phyloP scores from a whole-genome alignment of 805 yeast species.

The Candida sphagnicola region DNA sequence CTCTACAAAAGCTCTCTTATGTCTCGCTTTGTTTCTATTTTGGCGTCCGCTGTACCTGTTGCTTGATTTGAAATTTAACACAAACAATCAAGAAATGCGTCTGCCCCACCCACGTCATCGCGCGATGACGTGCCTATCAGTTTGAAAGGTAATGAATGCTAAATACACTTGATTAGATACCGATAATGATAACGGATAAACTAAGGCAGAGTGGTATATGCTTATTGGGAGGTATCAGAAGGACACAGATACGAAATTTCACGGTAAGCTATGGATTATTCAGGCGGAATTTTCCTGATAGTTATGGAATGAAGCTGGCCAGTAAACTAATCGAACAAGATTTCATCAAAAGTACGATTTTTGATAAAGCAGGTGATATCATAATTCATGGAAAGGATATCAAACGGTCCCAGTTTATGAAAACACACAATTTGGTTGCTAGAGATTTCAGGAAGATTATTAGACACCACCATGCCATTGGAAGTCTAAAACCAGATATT shows the following conservation, averaged over 20 bases:
- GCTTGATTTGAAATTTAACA: no score
- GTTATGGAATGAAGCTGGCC: not conserved
- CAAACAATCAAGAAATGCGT: no score
- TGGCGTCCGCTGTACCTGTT: no score
- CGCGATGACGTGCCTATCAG: no score
- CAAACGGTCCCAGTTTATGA: slow-evolving; percentile 40
- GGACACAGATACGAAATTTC: not conserved
- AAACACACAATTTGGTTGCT: slow-evolving; percentile 44
- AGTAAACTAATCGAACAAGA: slow-evolving; percentile 21
- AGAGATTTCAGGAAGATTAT: slow-evolving; percentile 59
- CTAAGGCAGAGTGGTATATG: not conserved
- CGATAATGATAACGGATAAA: not conserved
- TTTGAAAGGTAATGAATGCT: no score
- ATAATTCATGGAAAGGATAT: slow-evolving; percentile 43
- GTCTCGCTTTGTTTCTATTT: no score
- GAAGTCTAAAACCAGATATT: slow-evolving; percentile 37
- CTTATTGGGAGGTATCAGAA: not conserved
- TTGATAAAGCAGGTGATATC: slow-evolving; percentile 42
- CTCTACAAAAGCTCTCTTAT: no score
- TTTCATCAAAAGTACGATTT: slow-evolving; percentile 45
- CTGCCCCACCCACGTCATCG: no score
- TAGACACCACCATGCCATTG: slow-evolving; percentile 17
- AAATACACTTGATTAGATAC: not conserved
- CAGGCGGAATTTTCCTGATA: not conserved
- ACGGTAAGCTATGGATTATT: not conserved